Evolutionary conservation across 495 filamentous ascomycete species (phyloP).

Genomic region (Penicillium paxilli): DNA sequence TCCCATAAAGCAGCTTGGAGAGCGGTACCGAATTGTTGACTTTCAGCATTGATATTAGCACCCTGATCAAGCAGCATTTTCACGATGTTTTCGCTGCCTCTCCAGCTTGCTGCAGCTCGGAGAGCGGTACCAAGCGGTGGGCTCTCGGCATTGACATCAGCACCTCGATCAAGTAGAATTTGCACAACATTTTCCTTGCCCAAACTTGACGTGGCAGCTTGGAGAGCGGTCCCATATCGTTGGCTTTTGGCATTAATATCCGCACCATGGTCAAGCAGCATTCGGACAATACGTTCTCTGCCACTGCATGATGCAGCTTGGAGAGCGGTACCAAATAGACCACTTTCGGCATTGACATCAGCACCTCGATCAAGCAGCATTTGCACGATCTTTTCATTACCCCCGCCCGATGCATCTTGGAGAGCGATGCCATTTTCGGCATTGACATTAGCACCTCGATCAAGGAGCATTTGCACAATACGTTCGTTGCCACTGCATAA

Average conservation of each 20-base stretch:
- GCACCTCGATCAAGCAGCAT: conserved; percentile 25
- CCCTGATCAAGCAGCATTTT: not conserved
- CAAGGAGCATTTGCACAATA: conserved; percentile 15
- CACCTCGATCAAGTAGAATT: not conserved
- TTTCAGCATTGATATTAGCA: not conserved
- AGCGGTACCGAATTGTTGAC: not conserved
- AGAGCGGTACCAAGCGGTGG: not conserved
- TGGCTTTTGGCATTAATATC: not conserved
- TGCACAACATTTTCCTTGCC: not conserved
- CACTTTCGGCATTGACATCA: not conserved
- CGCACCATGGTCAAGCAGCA: not conserved
- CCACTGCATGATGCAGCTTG: not conserved
- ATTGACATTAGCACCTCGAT: conserved; percentile 20
- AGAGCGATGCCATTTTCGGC: conserved; percentile 7
- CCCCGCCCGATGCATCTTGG: conserved; percentile 1
- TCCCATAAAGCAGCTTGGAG: not conserved
- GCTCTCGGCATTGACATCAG: not conserved
- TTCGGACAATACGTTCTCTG: not conserved
- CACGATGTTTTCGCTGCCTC: not conserved
- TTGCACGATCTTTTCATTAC: conserved; percentile 21
- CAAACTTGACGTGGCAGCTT: not conserved
- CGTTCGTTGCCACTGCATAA: conserved; percentile 21
- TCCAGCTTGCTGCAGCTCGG: not conserved
- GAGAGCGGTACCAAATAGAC: not conserved
- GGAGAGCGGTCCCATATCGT: not conserved